Conservation (phyloP, 805 yeast species). For the Kockiozyma suomiensis region DNA sequence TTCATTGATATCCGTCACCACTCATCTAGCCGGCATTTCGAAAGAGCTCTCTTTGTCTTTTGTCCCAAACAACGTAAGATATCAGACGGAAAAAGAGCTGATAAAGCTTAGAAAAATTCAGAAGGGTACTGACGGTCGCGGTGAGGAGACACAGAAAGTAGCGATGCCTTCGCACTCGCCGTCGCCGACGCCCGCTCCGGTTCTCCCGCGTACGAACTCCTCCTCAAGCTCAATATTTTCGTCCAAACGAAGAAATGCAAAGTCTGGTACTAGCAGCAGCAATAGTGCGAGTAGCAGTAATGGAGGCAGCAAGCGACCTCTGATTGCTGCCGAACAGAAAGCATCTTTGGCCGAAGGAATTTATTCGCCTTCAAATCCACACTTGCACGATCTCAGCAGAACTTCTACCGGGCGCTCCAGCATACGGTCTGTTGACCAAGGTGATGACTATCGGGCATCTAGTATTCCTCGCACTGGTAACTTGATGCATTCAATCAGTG, state of each 20-base stretch:
- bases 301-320: neutral
- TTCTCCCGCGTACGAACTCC: conserved; percentile 8
- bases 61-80: too few species aligned
- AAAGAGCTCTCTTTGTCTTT: neutral
- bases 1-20: too few species aligned
- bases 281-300: neutral
- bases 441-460: conserved; percentile 4
- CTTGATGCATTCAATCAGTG: conserved; percentile 7
- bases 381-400: neutral
- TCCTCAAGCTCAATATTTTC: conserved; percentile 9
- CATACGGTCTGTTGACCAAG: neutral
- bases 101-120: too few species aligned
- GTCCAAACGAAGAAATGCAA: neutral
- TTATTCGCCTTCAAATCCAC: neutral
- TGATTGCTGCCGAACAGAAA: neutral
- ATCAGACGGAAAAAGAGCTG: too few species aligned
- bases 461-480: conserved; percentile 14
- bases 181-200: conserved; percentile 7
- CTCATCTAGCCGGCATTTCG: neutral
- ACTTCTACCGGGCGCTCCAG: neutral
- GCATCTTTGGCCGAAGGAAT: neutral
- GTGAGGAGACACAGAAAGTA: conserved; percentile 3
- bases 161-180: conserved; percentile 16
- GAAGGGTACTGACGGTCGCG: neutral
- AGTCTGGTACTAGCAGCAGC: neutral